Evolutionary conservation across 1,139 yeast species (phyloP), one percentile per base, ranked within the genome.

Genomic region (Groenewaldozyma auringiensis): DNA sequence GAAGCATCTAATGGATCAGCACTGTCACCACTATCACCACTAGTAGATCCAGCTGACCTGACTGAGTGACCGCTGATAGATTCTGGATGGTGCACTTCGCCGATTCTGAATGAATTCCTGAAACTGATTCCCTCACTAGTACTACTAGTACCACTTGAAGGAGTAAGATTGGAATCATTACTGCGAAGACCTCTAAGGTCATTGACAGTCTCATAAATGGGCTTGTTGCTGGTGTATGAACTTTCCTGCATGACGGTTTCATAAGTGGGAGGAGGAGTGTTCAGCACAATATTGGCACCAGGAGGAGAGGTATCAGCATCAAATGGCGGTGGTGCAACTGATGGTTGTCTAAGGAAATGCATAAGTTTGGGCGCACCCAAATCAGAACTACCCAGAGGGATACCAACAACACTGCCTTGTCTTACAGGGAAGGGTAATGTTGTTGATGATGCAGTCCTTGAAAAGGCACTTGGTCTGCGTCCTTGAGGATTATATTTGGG

Each of bases 291-390:
- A 17, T 36, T 40, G 6, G 49, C 43, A 14, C 41, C 42, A 1
- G 55, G 55, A 9, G 55, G 55, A 8, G 55, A 43, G 4, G 17
- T 38, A 22, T 52, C 55, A 2, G 55, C 55, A 34, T 52, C 55
- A 49, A 70, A 70, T 11, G 74, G 70, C 1, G 74, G 74, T 11
- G 75, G 75, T n/a, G 68, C 70, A 4, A 65, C 48, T 0, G 72
- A 66, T 13, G 75, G 75, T 46, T 68, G 60, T 6, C 75, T 62
- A 21, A 70, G 53, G 34, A 68, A 59, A 50, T 68, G 69, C 42
- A 70, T 65, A 1, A 75, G 73, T 11, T 72, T 52, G 14, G 44
- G 47, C 13, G 47, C 38, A 14, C 47, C 33, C 41, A 40, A 22
- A 17, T 22, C 39, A 21, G 41, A 37, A 20, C 21, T 37, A 21